phyloP scores from a whole-genome alignment of 805 yeast genomes.

The Dipodascopsis tothii region DNA sequence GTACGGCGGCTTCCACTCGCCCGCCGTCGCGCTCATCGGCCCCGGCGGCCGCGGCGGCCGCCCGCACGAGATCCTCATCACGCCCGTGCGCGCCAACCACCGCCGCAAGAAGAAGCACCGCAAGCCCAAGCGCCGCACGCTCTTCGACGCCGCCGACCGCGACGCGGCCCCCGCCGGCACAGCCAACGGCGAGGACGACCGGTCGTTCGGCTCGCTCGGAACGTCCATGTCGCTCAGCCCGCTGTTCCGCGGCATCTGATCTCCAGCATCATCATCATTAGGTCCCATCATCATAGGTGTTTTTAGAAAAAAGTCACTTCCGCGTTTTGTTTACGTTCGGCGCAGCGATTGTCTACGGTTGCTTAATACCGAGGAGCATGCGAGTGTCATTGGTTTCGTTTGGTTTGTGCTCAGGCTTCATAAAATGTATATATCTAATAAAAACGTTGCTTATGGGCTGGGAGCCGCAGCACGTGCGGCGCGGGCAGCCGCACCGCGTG shows the following conservation, averaged over 20 bases:
- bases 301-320: neutral
- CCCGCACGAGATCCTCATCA: neutral
- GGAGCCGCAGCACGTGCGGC: too few relatives aligned
- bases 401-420: neutral
- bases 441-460: too few relatives aligned
- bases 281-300: too few relatives aligned
- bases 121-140: neutral
- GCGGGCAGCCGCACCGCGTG: too few relatives aligned
- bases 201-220: neutral
- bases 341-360: too few relatives aligned
- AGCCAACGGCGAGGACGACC: neutral
- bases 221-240: neutral
- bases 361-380: neutral
- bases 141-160: neutral
- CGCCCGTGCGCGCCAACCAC: neutral
- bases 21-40: neutral
- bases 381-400: neutral
- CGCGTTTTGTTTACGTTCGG: neutral
- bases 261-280: neutral
- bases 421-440: too few relatives aligned
- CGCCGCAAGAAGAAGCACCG: neutral
- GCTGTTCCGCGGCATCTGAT: neutral
- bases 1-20: neutral
- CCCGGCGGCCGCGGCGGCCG: neutral
- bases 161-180: neutral